Base-by-base conservation (phyloP, 2,329 filamentous ascomycete genomes). In the Sarocladiaceae sp. region DNA sequence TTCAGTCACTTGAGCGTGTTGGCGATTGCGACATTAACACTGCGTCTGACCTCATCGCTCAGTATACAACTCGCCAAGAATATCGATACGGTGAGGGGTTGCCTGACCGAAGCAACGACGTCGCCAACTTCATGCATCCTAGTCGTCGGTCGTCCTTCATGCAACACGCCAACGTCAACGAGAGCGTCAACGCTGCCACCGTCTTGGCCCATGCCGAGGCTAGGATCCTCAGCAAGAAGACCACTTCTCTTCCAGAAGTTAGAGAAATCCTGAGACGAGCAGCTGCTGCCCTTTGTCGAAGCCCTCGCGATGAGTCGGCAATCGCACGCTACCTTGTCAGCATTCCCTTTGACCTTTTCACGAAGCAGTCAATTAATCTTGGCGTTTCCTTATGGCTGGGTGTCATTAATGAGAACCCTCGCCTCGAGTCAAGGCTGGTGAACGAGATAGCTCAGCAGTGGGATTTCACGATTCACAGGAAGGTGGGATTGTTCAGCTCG, bases 301-400 rank as follows among this genome's bases (percentile, higher is more conserved):
- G 80, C 51, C 77, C 81, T 48, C 78, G 77, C 34, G 83, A 89
- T 49, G 84, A 90, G 58, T 83, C 83, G 46, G 79, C 85, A 1
- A 83, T 96, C 45, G 81, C 88, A 11, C 86, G 91, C 57, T 85
- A 94, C 57, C 74, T 99, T 13, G 91, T 99, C 50, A 83, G 80
- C 53, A 93, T 98, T 48, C 94, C 93, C 0, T 98, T 98, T 63
- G 78, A 80, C 32, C 79, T 95, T 37, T 97, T 98, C 61, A 94
- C 85, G 4, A 95, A 95, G 61, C 86, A 95, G 57, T 93, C 90
- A 2, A 93, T 98, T 60, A 95, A 95, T 59, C 79, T 97, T 42
- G 94, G 93, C 5, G 85, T 96, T 27, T 96, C 93, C 3, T 70
- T 98, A 6, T 99, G 93, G 93, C 80, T 96, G 48, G 93, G 93